Evolutionary conservation across 1,284 basidiomycete species (phyloP).

Genomic region (Trichosporon asahii): DNA sequence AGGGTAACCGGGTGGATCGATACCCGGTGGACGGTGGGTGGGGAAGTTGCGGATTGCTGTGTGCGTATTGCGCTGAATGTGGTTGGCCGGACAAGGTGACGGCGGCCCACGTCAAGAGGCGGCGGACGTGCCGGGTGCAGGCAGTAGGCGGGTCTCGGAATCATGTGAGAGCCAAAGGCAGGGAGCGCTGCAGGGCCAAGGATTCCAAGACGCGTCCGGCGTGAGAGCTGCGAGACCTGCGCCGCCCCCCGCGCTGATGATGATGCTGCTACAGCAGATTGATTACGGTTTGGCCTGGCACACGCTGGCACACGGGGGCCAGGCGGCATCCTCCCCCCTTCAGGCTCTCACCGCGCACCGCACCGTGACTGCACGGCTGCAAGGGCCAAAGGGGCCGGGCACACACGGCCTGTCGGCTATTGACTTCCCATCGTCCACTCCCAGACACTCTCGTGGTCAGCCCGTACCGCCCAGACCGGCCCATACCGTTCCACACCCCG

Average conservation of each 20-base stretch:
- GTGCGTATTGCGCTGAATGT: conserved; percentile 3
- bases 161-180: conserved; percentile 2
- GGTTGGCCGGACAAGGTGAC: not conserved
- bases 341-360: not conserved
- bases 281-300: not conserved
- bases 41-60: not conserved
- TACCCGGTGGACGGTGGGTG: conserved; percentile 1
- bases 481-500: not conserved
- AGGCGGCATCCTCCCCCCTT: not conserved
- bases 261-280: not conserved
- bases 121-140: not conserved
- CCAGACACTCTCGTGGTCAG: not conserved
- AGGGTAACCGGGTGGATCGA: not conserved
- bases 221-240: not conserved
- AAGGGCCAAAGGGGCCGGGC: not conserved
- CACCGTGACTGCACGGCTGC: not conserved
- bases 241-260: not conserved
- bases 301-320: conserved; percentile 1
- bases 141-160: conserved; percentile 3
- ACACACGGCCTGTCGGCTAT: conserved; percentile 8
- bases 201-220: conserved; percentile 1
- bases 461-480: not conserved
- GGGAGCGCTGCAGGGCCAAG: not conserved
- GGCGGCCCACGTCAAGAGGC: not conserved
- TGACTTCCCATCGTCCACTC: conserved; percentile 7